These are phyloP conservation scores for Petrea volubilis DNA, from an alignment of 257 asterid species.

Conservation along the genomic window DNA sequence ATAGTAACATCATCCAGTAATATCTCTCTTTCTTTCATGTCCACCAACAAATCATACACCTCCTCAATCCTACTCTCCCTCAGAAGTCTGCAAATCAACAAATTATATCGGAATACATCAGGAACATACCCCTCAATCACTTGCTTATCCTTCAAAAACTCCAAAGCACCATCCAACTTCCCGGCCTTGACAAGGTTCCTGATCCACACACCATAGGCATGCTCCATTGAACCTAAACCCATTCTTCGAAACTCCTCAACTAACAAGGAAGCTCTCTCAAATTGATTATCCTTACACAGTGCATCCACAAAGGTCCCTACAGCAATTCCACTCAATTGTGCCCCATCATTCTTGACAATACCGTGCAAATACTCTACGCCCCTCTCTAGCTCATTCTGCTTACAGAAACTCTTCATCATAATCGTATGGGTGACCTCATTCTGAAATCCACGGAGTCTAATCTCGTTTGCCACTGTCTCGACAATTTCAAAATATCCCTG, in stretches of 20 bases:
- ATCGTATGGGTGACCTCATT: constrained; percentile 57
- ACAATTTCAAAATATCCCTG: constrained; percentile 52
- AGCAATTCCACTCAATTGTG: constrained; percentile 37
- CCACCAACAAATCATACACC: constrained; percentile 70
- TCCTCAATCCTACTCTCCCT: constrained; percentile 69
- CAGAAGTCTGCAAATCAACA: constrained; percentile 60
- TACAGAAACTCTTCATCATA: constrained; percentile 57
- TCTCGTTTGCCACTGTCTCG: constrained; percentile 52
- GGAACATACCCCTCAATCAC: constrained; percentile 63
- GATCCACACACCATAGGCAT: constrained; percentile 65
- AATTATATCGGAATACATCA: constrained; percentile 60
- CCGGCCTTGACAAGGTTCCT: constrained; percentile 61
- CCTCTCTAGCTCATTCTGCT: constrained; percentile 51
- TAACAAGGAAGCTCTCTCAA: constrained; percentile 54
- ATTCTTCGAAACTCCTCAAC: constrained; percentile 47
- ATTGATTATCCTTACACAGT: constrained; percentile 58
- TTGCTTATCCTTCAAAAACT: constrained; percentile 62
- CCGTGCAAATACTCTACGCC: constrained; percentile 61
- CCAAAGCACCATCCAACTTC: constrained; percentile 62
- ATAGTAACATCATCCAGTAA: constrained; percentile 65
- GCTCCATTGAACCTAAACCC: constrained; percentile 53
- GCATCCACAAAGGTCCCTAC: constrained; percentile 61
- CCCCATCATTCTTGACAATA: constrained; percentile 28
- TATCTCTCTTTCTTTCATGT: constrained; percentile 61
- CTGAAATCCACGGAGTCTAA: constrained; percentile 49